A percentile compares a stretch with the other conserved stretches of the same genome.
phyloP scores from a whole-genome alignment of 2,329 filamentous ascomycete species.

The Talaromyces pinophilus region DNA sequence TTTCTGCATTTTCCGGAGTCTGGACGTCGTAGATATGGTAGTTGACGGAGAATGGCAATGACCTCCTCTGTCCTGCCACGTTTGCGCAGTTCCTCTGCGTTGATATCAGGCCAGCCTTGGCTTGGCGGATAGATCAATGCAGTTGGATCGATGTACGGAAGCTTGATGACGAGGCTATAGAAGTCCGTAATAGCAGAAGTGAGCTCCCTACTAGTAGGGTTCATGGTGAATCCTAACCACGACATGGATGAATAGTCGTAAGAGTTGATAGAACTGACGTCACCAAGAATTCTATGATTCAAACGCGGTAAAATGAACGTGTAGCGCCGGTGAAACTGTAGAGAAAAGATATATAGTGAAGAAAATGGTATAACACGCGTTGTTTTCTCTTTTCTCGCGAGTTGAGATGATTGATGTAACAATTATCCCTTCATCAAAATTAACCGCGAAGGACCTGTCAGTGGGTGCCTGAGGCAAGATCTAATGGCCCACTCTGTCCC shows the following conservation, averaged over 20 bases:
- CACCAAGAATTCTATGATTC: neutral
- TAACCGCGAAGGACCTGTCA: neutral
- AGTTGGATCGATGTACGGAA: conserved; percentile 15
- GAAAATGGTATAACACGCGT: neutral
- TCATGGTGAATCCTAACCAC: conserved; percentile 3
- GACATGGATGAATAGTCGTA: neutral
- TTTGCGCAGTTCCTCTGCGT: conserved; percentile 16
- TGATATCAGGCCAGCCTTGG: conserved; percentile 17
- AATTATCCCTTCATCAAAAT: neutral
- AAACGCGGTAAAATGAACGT: neutral
- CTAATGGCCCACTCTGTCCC: neutral
- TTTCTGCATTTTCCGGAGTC: neutral
- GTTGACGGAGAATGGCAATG: conserved; percentile 13
- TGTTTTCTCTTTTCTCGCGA: neutral
- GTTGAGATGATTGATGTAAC: conserved; percentile 6
- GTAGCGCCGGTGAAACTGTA: neutral
- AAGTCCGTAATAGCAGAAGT: neutral
- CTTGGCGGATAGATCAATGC: conserved; percentile 7
- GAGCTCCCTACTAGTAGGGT: neutral
- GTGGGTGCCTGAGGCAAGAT: neutral
- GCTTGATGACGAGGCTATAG: conserved; percentile 9
- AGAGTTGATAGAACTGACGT: neutral
- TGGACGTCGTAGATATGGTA: conserved; percentile 14
- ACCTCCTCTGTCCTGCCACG: conserved; percentile 17
- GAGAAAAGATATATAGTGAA: neutral